Evolutionary conservation across 345 rosid species (phyloP).

Genomic region (Arabidopsis suecica): DNA sequence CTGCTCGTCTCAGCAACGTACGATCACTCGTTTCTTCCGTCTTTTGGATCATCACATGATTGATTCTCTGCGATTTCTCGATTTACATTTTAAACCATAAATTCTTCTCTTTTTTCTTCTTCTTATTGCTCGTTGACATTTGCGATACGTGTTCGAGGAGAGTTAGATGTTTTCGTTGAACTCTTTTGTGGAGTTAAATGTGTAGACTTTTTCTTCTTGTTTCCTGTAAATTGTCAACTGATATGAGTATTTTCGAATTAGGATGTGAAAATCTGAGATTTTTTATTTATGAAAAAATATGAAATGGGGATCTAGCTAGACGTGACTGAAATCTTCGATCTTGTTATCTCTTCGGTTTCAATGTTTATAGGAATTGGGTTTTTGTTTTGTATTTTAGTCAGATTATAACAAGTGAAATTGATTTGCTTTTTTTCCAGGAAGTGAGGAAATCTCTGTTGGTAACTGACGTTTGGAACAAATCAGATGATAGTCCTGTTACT

Average conservation of each 20-base stretch:
- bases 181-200: constrained; percentile 15
- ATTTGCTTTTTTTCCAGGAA: constrained; percentile 55
- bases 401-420: constrained; percentile 13
- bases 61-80: neutral
- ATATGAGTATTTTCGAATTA: constrained; percentile 18
- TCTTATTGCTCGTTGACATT: constrained; percentile 37
- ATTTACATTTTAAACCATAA: constrained; percentile 7
- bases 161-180: neutral
- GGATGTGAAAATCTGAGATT: constrained; percentile 12
- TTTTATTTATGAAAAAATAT: neutral
- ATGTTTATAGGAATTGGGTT: neutral
- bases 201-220: constrained; percentile 23
- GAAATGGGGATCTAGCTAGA: constrained; percentile 2
- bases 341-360: constrained; percentile 3
- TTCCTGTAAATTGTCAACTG: constrained; percentile 32
- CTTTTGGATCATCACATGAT: neutral
- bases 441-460: constrained; percentile 74
- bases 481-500: constrained; percentile 87
- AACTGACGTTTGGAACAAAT: constrained; percentile 81
- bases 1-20: constrained; percentile 91
- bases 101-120: neutral
- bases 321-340: constrained; percentile 4
- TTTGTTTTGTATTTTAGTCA: neutral
- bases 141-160: constrained; percentile 14
- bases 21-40: constrained; percentile 23